Base-by-base conservation (phyloP, 306 rosid species). In the Vicia villosa region DNA sequence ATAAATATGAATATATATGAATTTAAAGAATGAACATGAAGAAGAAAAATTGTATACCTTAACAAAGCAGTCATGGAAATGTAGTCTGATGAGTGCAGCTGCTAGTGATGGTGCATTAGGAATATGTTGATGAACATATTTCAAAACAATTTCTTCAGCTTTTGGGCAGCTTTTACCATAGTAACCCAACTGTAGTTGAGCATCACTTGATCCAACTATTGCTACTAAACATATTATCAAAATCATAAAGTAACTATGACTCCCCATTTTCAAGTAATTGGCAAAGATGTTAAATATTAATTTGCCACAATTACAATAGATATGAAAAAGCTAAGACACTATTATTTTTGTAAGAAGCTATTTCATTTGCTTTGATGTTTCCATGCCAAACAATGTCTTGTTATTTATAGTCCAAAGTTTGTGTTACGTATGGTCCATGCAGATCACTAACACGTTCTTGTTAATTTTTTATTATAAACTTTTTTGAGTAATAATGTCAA, bases 61-160 rank as follows among this genome's bases (percentile, higher is more conserved):
- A 74, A 93, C 85, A 54, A 93, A 84, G 82, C 98, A 93, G 42
- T 93, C 98, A 38, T 93, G 98, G 79, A 93, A 93, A 42, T 93
- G 94, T 76, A 93, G 32, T 50, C 98, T 79, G 19, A 93, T 3
- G 77, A 93, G 84, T 8, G 97, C 81, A 43, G 98, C 88, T 11
- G 98, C 97, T 26, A 93, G 34, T n/a, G 94, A 80, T 17, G 98
- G 96, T 12, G 66, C 90, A 46, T 81, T 78, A 20, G 8, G 86
- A 74, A 93, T 86, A 70, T 84, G 91, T 56, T 88, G 54, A 5
- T 32, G 3, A 68, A 93, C 86, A 22, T 51, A 90, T 6, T 85
- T 81, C 8, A 40, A 61, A 74, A 93, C 60, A 17, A 90, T 85
- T 40, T 79, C 22, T 82, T 90, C 98, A 20, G 92, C 96, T 1